These are phyloP conservation scores for Amanita jacksonii DNA, from an alignment of 768 basidiomycete species.

Conservation along the genomic window DNA sequence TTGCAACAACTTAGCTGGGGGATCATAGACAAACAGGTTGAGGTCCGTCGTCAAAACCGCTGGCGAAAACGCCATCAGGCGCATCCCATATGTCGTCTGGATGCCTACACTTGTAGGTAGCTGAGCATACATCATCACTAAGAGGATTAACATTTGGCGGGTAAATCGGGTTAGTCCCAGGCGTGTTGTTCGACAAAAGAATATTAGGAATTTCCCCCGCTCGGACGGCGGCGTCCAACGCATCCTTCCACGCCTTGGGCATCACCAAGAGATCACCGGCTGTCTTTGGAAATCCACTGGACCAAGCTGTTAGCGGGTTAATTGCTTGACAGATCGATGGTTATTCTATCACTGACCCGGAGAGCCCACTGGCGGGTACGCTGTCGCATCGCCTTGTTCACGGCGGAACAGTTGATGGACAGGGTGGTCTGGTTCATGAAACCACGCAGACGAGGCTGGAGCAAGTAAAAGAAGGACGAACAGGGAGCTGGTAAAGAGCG, in stretches of 20 bases:
- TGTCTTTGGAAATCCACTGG: constrained; percentile 44
- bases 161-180: constrained; percentile 33
- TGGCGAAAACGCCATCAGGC: constrained; percentile 55
- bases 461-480: constrained; percentile 12
- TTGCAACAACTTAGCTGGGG: not conserved
- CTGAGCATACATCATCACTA: constrained; percentile 59
- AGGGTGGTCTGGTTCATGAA: constrained; percentile 50
- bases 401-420: constrained; percentile 57
- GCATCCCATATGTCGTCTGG: constrained; percentile 68
- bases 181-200: constrained; percentile 33
- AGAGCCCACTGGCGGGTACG: constrained; percentile 54
- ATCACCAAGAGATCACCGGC: constrained; percentile 39
- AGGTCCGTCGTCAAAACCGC: constrained; percentile 80
- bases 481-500: constrained; percentile 14
- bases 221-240: constrained; percentile 54
- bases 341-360: constrained; percentile 29
- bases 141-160: constrained; percentile 33
- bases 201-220: constrained; percentile 70
- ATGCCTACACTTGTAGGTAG: constrained; percentile 58
- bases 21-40: constrained; percentile 26
- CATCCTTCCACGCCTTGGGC: constrained; percentile 64
- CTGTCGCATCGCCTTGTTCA: constrained; percentile 34
- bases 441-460: constrained; percentile 39
- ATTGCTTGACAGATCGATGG: not conserved
- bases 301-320: constrained; percentile 38